Evolutionary conservation across 2,329 filamentous ascomycete species (phyloP).

Genomic region (Ophiostoma sp.): DNA sequence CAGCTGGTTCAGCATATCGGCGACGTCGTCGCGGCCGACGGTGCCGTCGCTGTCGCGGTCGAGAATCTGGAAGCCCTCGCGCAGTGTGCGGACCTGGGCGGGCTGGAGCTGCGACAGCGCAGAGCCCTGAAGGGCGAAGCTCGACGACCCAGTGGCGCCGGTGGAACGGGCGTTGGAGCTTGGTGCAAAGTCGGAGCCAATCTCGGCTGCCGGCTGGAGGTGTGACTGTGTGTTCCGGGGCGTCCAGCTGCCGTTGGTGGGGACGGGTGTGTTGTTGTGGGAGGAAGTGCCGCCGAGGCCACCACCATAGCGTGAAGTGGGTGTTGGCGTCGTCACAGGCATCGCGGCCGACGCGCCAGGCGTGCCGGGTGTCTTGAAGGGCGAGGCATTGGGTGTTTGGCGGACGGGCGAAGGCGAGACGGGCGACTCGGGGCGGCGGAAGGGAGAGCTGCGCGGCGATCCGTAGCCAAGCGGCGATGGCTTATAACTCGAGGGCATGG

Average conservation of each 20-base stretch:
- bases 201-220: constrained; percentile 38
- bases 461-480: constrained; percentile 67
- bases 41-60: constrained; percentile 82
- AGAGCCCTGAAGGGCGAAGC: constrained; percentile 37
- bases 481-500: constrained; percentile 56
- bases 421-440: constrained; percentile 57
- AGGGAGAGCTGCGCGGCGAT: constrained; percentile 61
- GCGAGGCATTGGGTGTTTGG: constrained; percentile 57
- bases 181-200: constrained; percentile 30
- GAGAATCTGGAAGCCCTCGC: constrained; percentile 89
- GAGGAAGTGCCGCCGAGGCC: constrained; percentile 28
- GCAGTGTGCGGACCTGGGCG: constrained; percentile 75
- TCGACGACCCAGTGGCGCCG: too few relatives aligned
- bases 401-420: constrained; percentile 61
- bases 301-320: constrained; percentile 37
- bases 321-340: constrained; percentile 15
- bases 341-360: not conserved
- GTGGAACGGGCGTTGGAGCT: constrained; percentile 24
- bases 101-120: constrained; percentile 69
- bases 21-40: constrained; percentile 76
- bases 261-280: not conserved
- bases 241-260: not conserved
- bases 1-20: constrained; percentile 79
- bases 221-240: not conserved
- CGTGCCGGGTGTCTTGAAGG: constrained; percentile 45